A percentile compares a stretch with the other conserved stretches of the same genome.
These are phyloP conservation scores for Paecilomyces fulvus DNA, from an alignment of 2,329 filamentous ascomycete species.

Conservation along the genomic window DNA sequence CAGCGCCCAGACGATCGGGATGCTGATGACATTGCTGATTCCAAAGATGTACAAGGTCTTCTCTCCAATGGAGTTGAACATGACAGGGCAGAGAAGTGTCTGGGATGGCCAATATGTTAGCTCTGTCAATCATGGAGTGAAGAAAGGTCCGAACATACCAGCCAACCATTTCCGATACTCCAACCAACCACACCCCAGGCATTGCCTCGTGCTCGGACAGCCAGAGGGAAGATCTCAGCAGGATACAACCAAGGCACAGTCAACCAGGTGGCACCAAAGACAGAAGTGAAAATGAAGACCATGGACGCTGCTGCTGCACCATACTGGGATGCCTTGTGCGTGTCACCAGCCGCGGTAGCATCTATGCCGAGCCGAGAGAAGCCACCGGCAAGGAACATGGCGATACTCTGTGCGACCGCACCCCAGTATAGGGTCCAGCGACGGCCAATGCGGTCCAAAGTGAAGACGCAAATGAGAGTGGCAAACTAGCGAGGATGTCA, in stretches of 20 bases:
- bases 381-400: slow-evolving; percentile 59
- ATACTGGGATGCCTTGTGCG: slow-evolving; percentile 41
- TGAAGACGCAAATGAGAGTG: slow-evolving; percentile 62
- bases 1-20: slow-evolving; percentile 63
- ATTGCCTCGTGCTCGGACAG: slow-evolving; percentile 58
- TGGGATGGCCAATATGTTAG: slow-evolving; percentile 14
- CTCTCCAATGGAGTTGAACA: slow-evolving; percentile 56
- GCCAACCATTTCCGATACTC: slow-evolving; percentile 66
- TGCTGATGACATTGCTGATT: slow-evolving; percentile 55
- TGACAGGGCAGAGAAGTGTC: slow-evolving; percentile 48
- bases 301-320: slow-evolving; percentile 61
- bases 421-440: slow-evolving; percentile 65
- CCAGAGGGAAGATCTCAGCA: slow-evolving; percentile 59
- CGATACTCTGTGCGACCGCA: slow-evolving; percentile 53
- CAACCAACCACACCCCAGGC: slow-evolving; percentile 66
- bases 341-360: slow-evolving; percentile 39
- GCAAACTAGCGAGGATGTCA: slow-evolving; percentile 40
- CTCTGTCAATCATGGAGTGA: slow-evolving; percentile 12
- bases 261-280: slow-evolving; percentile 58
- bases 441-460: slow-evolving; percentile 59
- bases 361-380: slow-evolving; percentile 49
- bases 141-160: slow-evolving; percentile 27
- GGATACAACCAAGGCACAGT: slow-evolving; percentile 54
- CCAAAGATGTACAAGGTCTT: slow-evolving; percentile 70
- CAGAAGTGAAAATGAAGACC: slow-evolving; percentile 59